Conservation (phyloP, 352 stramenopile species). For the Phytophthora quininea region DNA sequence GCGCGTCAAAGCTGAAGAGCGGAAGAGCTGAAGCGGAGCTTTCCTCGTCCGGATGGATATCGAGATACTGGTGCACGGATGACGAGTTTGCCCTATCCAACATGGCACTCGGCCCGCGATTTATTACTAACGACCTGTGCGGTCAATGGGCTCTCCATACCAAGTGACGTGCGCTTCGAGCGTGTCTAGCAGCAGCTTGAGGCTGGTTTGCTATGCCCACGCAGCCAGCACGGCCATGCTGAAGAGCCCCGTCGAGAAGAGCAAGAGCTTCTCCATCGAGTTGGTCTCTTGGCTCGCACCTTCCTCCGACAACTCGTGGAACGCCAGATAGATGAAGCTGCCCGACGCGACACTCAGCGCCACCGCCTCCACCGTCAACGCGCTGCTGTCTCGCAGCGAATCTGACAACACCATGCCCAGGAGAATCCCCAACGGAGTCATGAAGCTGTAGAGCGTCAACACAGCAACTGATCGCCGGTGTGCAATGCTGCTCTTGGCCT, state of each 20-base stretch:
- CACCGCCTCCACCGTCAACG: slow-evolving; percentile 48
- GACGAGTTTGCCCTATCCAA: slow-evolving; percentile 1
- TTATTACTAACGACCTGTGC: neutral
- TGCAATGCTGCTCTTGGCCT: slow-evolving; percentile 56
- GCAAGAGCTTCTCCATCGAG: slow-evolving; percentile 51
- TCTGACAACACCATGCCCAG: slow-evolving; percentile 62
- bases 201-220: slow-evolving; percentile 42
- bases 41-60: neutral
- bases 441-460: slow-evolving; percentile 67
- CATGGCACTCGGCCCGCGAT: neutral
- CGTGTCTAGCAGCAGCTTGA: slow-evolving; percentile 2
- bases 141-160: slow-evolving; percentile 11
- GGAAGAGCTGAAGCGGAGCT: neutral
- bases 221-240: slow-evolving; percentile 60
- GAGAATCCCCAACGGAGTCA: slow-evolving; percentile 69
- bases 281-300: slow-evolving; percentile 43
- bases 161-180: slow-evolving; percentile 9
- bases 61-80: neutral
- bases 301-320: slow-evolving; percentile 72
- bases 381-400: slow-evolving; percentile 46
- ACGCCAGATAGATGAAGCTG: slow-evolving; percentile 74
- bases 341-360: slow-evolving; percentile 60
- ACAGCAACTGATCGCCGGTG: slow-evolving; percentile 53
- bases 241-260: slow-evolving; percentile 52
- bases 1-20: neutral